Evolutionary conservation across 75 land plant species (phyloP).

Genomic region (Selaginella moellendorffii): DNA sequence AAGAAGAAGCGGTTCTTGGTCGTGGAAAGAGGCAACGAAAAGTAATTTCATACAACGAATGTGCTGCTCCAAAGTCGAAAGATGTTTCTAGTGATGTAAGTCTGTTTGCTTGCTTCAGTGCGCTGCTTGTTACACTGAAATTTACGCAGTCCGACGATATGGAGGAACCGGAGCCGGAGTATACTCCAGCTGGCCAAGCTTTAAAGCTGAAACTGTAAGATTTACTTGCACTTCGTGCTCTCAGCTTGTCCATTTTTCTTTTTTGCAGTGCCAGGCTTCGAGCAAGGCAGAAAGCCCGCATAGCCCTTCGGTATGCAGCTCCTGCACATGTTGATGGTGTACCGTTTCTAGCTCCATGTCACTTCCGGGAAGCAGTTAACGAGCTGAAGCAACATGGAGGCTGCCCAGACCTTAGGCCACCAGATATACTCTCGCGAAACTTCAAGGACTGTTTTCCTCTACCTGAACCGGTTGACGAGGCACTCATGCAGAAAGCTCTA

Average conservation of each 20-base stretch:
- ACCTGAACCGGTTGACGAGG: conserved; percentile 3
- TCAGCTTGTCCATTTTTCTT: not conserved
- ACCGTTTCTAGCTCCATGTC: not conserved
- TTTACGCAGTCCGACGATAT: conserved; percentile 10
- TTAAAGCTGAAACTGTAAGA: conserved; percentile 75
- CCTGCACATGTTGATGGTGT: conserved; percentile 8
- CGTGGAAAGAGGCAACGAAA: conserved; percentile 84
- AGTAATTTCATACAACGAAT: conserved; percentile 72
- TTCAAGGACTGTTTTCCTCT: not conserved
- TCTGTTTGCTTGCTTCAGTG: conserved; percentile 36
- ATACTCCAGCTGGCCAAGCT: conserved; percentile 86
- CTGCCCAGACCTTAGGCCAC: not conserved
- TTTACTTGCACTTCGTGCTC: no score
- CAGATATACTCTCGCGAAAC: not conserved
- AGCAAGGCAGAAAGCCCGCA: conserved; percentile 73
- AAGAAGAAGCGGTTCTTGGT: conserved; percentile 92
- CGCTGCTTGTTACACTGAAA: not conserved
- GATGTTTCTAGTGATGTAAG: conserved; percentile 67
- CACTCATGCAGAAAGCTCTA: conserved; percentile 4
- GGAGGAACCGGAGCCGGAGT: conserved; percentile 48
- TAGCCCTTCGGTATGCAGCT: conserved; percentile 11
- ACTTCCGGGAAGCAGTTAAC: not conserved
- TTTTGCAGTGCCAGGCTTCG: conserved; percentile 60
- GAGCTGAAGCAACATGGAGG: no score
- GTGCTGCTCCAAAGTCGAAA: conserved; percentile 30